These are phyloP conservation scores for Pythium folliculosum DNA, from an alignment of 352 stramenopile genomes.

Conservation along the genomic window DNA sequence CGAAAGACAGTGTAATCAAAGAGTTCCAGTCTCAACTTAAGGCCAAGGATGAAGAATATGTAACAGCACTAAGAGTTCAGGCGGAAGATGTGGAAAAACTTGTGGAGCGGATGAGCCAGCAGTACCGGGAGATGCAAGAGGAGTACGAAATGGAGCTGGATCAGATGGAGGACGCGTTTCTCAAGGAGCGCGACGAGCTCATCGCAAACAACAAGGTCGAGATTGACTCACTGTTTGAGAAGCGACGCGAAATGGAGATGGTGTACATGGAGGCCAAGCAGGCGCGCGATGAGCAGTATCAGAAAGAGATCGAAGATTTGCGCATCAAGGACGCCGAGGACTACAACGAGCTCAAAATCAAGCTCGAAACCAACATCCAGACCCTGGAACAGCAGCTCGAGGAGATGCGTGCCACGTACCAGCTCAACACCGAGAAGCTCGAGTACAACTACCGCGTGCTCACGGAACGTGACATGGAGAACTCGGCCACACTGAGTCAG, in stretches of 20 bases:
- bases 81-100: slow-evolving; percentile 90
- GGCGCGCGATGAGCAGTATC: slow-evolving; percentile 84
- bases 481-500: slow-evolving; percentile 90
- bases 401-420: slow-evolving; percentile 94
- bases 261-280: slow-evolving; percentile 93
- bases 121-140: slow-evolving; percentile 93
- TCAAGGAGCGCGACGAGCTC: slow-evolving; percentile 91
- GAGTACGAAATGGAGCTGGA: slow-evolving; percentile 94
- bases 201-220: slow-evolving; percentile 89
- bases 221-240: slow-evolving; percentile 93
- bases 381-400: slow-evolving; percentile 95
- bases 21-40: slow-evolving; percentile 93
- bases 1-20: slow-evolving; percentile 88
- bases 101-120: slow-evolving; percentile 85
- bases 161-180: slow-evolving; percentile 92
- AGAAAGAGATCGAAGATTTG: slow-evolving; percentile 92
- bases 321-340: slow-evolving; percentile 91
- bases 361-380: slow-evolving; percentile 96
- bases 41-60: slow-evolving; percentile 95
- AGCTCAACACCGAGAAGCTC: slow-evolving; percentile 96
- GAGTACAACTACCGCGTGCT: slow-evolving; percentile 97
- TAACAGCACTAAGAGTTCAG: slow-evolving; percentile 90
- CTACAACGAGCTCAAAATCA: slow-evolving; percentile 97
- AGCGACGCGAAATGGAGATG: slow-evolving; percentile 92
- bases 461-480: slow-evolving; percentile 95